phyloP scores from a whole-genome alignment of 352 stramenopile species.

The Elongisporangium prolatum region DNA sequence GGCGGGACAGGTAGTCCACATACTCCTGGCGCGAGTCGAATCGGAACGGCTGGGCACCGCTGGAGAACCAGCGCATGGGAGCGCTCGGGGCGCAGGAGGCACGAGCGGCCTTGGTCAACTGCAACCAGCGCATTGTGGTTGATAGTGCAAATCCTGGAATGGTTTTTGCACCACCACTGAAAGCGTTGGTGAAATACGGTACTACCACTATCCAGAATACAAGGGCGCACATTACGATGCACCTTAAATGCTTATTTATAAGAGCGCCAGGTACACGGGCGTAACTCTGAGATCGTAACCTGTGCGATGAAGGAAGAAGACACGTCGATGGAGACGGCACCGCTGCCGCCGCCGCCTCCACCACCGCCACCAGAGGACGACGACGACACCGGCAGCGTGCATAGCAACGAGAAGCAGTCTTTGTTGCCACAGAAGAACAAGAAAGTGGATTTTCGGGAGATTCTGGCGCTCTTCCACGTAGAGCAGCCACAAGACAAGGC shows the following conservation, averaged over 20 bases:
- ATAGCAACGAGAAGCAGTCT: constrained; percentile 7
- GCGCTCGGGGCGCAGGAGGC: constrained; percentile 6
- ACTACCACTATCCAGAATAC: not conserved
- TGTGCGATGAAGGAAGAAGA: constrained; percentile 6
- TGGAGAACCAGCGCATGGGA: constrained; percentile 9
- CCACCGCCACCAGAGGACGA: constrained; percentile 30
- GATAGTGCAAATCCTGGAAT: not conserved
- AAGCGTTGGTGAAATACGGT: not conserved
- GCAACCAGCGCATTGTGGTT: not conserved
- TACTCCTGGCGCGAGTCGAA: constrained; percentile 85
- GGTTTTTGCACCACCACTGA: not conserved
- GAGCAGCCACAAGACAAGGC: constrained; percentile 8
- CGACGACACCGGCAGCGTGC: not conserved
- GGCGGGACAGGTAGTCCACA: constrained; percentile 60
- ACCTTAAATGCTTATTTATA: not conserved
- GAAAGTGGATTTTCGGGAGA: constrained; percentile 64
- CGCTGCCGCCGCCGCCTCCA: constrained; percentile 30
- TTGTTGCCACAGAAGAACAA: constrained; percentile 17
- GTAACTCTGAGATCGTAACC: not conserved
- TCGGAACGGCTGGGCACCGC: constrained; percentile 54
- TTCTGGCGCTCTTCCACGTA: constrained; percentile 54
- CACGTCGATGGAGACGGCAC: constrained; percentile 19
- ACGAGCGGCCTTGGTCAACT: constrained; percentile 4
- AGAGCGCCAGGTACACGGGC: not conserved
- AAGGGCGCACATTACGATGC: not conserved